These are phyloP conservation scores for Hygrophila difformis DNA, from an alignment of 257 asterid genomes.

Conservation along the genomic window DNA sequence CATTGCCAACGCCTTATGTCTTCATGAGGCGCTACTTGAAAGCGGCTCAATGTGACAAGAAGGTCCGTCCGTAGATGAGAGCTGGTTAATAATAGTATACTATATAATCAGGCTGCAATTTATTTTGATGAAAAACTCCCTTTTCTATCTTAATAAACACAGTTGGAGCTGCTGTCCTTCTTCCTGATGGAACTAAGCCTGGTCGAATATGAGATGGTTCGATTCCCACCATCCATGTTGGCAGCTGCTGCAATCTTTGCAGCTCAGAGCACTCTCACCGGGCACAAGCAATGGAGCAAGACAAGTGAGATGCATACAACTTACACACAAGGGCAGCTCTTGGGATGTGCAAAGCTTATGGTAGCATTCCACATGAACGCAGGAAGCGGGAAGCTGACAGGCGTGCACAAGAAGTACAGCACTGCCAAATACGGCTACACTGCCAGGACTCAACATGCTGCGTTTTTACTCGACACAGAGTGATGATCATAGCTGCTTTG, in stretches of 20 bases:
- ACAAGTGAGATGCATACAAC: conserved; percentile 51
- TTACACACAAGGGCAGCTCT: conserved; percentile 53
- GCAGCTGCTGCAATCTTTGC: conserved; percentile 94
- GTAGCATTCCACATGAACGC: conserved; percentile 64
- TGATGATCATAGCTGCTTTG: too few relatives aligned
- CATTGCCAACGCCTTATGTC: conserved; percentile 75
- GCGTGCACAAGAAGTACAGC: conserved; percentile 67
- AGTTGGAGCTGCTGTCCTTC: conserved; percentile 76
- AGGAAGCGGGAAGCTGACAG: conserved; percentile 58
- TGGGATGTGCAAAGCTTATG: conserved; percentile 68
- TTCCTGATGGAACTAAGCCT: conserved; percentile 75
- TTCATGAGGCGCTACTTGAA: conserved; percentile 80
- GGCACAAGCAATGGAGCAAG: conserved; percentile 52
- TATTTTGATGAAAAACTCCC: too few relatives aligned
- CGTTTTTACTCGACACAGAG: conserved; percentile 30
- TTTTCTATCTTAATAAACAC: not conserved
- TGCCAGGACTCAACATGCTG: conserved; percentile 59
- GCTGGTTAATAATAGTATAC: too few relatives aligned
- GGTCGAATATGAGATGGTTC: conserved; percentile 74
- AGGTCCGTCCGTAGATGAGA: conserved; percentile 29
- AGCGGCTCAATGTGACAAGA: conserved; percentile 69
- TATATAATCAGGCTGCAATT: not conserved
- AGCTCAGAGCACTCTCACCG: conserved; percentile 52
- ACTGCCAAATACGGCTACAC: conserved; percentile 62
- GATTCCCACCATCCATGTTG: conserved; percentile 64